Conservation (phyloP, 106 monocot species). For the Allium sativum region DNA sequence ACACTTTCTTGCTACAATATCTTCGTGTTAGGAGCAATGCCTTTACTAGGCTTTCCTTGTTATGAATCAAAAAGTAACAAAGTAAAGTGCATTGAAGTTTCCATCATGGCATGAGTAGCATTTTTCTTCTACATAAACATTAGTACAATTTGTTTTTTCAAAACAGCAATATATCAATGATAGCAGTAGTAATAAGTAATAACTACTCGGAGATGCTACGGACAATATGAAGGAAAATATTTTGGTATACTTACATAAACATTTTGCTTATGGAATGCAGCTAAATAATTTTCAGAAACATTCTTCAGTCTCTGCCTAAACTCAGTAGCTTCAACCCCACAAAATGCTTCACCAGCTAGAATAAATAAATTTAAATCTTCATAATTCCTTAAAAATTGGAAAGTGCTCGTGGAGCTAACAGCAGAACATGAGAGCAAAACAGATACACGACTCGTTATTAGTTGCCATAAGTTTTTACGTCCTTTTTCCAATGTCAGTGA, state of each 20-base stretch:
- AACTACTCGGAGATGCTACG: no score
- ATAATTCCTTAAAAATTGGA: slow-evolving; percentile 83
- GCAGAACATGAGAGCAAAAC: slow-evolving; percentile 82
- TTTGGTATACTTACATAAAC: slow-evolving; percentile 50
- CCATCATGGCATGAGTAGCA: no score
- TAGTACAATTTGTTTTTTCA: no score
- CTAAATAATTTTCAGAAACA: slow-evolving; percentile 61
- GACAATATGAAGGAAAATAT: no score
- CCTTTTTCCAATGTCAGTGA: slow-evolving; percentile 66
- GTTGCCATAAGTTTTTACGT: slow-evolving; percentile 87
- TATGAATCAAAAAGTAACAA: no score
- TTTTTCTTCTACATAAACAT: no score
- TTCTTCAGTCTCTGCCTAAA: slow-evolving; percentile 80
- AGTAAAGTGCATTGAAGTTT: no score
- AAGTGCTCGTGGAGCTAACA: slow-evolving; percentile 79
- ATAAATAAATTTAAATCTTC: slow-evolving; percentile 93
- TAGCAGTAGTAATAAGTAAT: no score
- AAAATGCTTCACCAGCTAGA: slow-evolving; percentile 94
- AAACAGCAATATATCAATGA: no score
- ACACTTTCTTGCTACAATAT: no score
- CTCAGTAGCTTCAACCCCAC: slow-evolving; percentile 71
- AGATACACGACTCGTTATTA: slow-evolving; percentile 82
- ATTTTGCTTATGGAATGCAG: slow-evolving; percentile 85
- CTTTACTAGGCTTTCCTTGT: no score
- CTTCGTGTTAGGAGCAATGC: no score